Evolutionary conservation across 192 early-diverging fungal species (phyloP), one percentile per base, ranked within the genome.

Genomic region (Umbelopsis sp.): DNA sequence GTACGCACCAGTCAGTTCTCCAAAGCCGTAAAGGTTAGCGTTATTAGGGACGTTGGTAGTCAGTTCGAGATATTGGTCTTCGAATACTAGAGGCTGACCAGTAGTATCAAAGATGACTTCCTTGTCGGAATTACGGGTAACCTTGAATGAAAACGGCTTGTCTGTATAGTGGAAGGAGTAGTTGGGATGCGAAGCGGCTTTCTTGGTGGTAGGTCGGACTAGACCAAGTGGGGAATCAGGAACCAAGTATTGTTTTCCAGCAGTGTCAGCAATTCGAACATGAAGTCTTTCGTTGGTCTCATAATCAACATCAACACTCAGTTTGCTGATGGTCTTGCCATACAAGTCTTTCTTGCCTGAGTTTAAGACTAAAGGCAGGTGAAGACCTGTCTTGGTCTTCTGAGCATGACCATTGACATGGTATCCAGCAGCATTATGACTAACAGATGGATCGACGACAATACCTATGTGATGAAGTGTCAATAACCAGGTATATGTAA

Each of bases 1-100:
- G 69, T 90, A 90, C 22, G 74, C 75, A 25, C 82, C 78, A 14
- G 84, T 82, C 4, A 82, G 75, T 72, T 92, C 89, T 16, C 90
- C 90, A 11, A 92, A 76, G 11, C 90, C 90, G 66, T 89, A 92
- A 51, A 92, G 85, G 51, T 90, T 88, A 17, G 89, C 86, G 49
- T 88, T 68, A 0, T 44, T 22, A 8, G 88, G 87, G 36, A 91
- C 45, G 1, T 34, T 71, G n/a, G 87, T 82, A 0, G 88, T 86
- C 24, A 92, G 56, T 73, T 91, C 87, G 7, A 92, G 72, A 62
- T 89, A 92, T 72, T 91, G 86, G 70, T 89, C 84, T 69, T 90
- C 86, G 44, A 83, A 90, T 17, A 92, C 83, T 14, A 91, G 71
- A 1, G 84, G 78, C 12, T 74, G 70, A 8, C 72, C 74, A 16